Base-by-base conservation (phyloP, 2,329 filamentous ascomycete species). In the Talaromyces sp. region DNA sequence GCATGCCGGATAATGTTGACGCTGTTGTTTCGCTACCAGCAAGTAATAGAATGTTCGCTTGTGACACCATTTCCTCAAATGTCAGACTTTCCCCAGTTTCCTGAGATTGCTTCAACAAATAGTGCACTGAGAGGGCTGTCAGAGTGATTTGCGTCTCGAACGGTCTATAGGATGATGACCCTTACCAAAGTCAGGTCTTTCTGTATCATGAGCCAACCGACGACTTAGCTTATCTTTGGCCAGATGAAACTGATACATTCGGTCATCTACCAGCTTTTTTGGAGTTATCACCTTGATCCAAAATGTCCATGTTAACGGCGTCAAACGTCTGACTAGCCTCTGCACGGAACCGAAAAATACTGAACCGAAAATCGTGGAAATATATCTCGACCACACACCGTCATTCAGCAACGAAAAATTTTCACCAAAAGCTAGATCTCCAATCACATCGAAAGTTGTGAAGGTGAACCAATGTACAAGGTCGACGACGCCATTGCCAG, bases 1-100 rank as follows among this genome's bases (percentile, higher is more conserved):
- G 73, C 6, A 71, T 72, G 1, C 78, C 79, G 0, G 75, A 76
- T 1, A 83, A 70, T 2, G 77, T 56, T 0, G 79, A 81, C 2
- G 79, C 79, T 0, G 78, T 75, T 2, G 80, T 81, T 65, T 79
- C 77, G 13, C 72, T 75, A 1, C 78, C 78, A 6, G 75, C 78
- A 6, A 78, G 56, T 5, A 79, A 71, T 1, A 79, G 69, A 13
- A 73, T 67, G 13, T 68, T 68, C 4, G 69, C 69, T 53, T 72
- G 70, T 4, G 71, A 69, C 40, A 71, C 69, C 31, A 73, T 69
- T 38, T 75, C 71, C 0, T 63, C 53, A 0, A 51, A 51, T 3
- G 68, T 69, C 43, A 70, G 64, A 5, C 68, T 67, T 34, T 62
- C 68, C 8, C 64, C 67, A n/a, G 67, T 56, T 54, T 68, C 69